phyloP scores from a whole-genome alignment of 2,329 filamentous ascomycete species.

The Trichophyton benhamiae region DNA sequence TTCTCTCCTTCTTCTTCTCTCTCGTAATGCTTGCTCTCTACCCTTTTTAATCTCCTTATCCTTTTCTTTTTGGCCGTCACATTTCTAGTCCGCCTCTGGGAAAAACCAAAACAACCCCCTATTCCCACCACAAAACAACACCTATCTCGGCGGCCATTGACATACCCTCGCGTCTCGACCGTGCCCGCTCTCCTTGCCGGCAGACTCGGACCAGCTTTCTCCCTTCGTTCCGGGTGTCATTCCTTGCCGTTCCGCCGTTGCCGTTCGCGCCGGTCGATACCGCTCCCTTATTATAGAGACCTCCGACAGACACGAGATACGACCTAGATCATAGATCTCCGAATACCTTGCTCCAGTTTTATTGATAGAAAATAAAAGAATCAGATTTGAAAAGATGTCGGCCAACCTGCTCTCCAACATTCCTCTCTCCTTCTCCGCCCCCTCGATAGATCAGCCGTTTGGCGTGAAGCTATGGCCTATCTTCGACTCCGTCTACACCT shows the following conservation, averaged over 20 bases:
- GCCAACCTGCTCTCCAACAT: conserved; percentile 10
- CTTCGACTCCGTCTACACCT: conserved; percentile 68
- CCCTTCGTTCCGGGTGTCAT: not conserved
- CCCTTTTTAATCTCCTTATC: conserved; percentile 7
- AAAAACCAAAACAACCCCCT: not conserved
- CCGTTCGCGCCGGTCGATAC: conserved; percentile 3
- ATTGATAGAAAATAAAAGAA: not conserved
- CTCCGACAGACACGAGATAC: not conserved
- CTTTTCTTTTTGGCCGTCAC: conserved; percentile 4
- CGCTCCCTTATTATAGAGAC: not conserved
- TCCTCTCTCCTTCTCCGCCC: conserved; percentile 28
- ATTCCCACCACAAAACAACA: not conserved
- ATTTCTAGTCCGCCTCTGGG: not conserved
- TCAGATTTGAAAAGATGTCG: not conserved
- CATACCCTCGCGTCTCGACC: not conserved
- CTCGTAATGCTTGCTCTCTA: conserved; percentile 4
- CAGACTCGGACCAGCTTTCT: not conserved
- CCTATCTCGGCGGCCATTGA: not conserved
- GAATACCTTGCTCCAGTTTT: not conserved
- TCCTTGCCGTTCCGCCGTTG: not conserved
- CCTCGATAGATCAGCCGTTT: conserved; percentile 74
- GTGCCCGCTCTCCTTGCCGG: not conserved
- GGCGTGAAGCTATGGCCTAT: conserved; percentile 76
- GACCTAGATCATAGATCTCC: not conserved
- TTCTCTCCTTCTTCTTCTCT: conserved; percentile 3